phyloP scores from a whole-genome alignment of 306 rosid genomes.

The Medicago lupulina region DNA sequence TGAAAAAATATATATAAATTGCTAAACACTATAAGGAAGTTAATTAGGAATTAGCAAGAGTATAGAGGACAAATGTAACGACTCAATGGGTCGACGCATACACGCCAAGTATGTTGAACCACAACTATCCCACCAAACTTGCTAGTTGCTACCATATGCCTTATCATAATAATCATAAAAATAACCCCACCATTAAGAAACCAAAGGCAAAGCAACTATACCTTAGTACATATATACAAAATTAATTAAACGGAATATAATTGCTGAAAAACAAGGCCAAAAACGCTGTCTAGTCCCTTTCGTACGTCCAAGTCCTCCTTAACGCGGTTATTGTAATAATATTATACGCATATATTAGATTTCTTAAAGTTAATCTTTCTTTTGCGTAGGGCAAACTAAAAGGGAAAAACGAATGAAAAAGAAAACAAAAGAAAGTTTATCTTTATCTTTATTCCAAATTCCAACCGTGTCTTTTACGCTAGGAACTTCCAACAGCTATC shows the following conservation, averaged over 20 bases:
- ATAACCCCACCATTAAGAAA: conserved; percentile 33
- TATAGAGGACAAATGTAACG: conserved; percentile 17
- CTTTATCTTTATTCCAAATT: conserved; percentile 46
- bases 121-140: conserved; percentile 41
- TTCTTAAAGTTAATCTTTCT: neutral
- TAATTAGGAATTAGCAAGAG: neutral
- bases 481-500: conserved; percentile 37
- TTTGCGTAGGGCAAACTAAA: conserved; percentile 10
- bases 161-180: conserved; percentile 40
- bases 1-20: neutral
- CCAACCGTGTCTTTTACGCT: conserved; percentile 51
- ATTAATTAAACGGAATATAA: conserved; percentile 12
- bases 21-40: neutral
- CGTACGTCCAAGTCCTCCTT: conserved; percentile 25
- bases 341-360: neutral
- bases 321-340: neutral
- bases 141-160: conserved; percentile 7
- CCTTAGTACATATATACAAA: conserved; percentile 10
- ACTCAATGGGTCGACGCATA: neutral
- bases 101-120: conserved; percentile 31
- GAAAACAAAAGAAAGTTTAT: conserved; percentile 27
- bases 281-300: conserved; percentile 1
- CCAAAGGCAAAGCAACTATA: conserved; percentile 33
- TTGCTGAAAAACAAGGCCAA: conserved; percentile 11
- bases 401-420: neutral